Base-by-base conservation (phyloP, 257 asterid genomes). In the Verbascum thapsus region DNA sequence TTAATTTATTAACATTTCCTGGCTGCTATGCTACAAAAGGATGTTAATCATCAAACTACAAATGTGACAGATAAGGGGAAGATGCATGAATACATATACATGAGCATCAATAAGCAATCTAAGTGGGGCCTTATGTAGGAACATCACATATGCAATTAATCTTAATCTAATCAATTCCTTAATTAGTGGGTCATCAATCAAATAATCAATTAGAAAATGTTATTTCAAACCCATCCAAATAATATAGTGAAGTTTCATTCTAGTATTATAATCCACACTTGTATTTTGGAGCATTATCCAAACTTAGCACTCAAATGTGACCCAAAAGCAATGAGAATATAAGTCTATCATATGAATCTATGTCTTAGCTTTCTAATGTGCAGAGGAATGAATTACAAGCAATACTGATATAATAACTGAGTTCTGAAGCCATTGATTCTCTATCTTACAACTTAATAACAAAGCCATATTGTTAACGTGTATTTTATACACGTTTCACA, bases 31-130 rank as follows among this genome's bases (percentile, higher is more conserved):
- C 12, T 34, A 48, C 41, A 50, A 51, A 23, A 63, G 9, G 48
- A 23, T 45, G 58, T 26, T 48, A 56, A 52, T 59, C 30, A 58
- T 60, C 26, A 42, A 64, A 50, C 53, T 40, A 41, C 49, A 45
- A 65, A 70, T 13, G 70, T 43, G 71, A 50, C 47, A 49, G 17
- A 17, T 22, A 19, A 54, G 23, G 53, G 66, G 58, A 35, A 75
- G 79, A 72, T 79, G n/a, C 84, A 79, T 69, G 84, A 75, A 79
- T 76, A 26, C 78, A 40, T 26, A 38, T 30, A 57, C 45, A 43
- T 47, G 64, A 34, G 65, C 39, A 52, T 39, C 53, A 50, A 30
- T 40, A 15, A 22, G 41, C 48, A 64, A 64, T 77, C 72, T 42
- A 65, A 69, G 78, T 69, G 78, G 79, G 74, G 54, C 54, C 76